Percentiles rank a stretch among this genome's conserved stretches.
Evolutionary conservation across 768 basidiomycete species (phyloP).

Genomic region (Leccinum uliginosum): DNA sequence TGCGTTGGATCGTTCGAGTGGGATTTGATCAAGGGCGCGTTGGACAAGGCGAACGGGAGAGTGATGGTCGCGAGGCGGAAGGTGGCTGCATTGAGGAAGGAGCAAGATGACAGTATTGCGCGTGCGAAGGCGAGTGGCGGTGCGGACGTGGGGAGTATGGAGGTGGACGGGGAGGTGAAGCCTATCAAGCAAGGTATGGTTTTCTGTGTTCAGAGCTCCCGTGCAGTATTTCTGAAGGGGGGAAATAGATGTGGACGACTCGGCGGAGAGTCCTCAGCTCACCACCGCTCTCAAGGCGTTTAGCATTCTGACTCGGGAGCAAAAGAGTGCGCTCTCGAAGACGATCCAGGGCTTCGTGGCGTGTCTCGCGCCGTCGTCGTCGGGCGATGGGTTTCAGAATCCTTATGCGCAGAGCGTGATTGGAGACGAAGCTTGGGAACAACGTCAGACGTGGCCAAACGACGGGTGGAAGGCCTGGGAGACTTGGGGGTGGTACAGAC

Average conservation of each 20-base stretch:
- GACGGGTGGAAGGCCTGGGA: conserved; percentile 84
- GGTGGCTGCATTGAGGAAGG: conserved; percentile 72
- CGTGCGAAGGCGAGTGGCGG: conserved; percentile 61
- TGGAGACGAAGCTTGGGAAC: conserved; percentile 64
- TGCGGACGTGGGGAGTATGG: conserved; percentile 47
- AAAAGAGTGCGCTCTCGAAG: conserved; percentile 67
- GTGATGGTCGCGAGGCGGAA: conserved; percentile 74
- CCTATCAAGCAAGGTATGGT: conserved; percentile 39
- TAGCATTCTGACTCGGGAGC: conserved; percentile 68
- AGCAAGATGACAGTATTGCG: conserved; percentile 84
- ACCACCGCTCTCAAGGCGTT: conserved; percentile 71
- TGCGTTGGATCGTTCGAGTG: conserved; percentile 68
- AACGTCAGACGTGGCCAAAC: conserved; percentile 62
- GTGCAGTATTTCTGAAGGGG: background rate
- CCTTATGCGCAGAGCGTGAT: conserved; percentile 54
- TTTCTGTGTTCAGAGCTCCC: too few relatives aligned
- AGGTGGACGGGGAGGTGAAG: conserved; percentile 74
- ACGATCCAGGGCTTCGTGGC: conserved; percentile 74
- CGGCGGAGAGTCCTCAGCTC: conserved; percentile 64
- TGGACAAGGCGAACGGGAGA: conserved; percentile 90
- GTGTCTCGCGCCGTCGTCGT: conserved; percentile 46
- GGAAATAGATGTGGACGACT: conserved; percentile 34
- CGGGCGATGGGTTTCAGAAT: conserved; percentile 43
- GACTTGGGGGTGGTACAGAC: conserved; percentile 88
- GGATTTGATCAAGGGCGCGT: conserved; percentile 75